Percentiles rank a stretch among this genome's conserved stretches.
Conservation (phyloP, 2,329 filamentous ascomycete species). For the Beauveria varroae region DNA sequence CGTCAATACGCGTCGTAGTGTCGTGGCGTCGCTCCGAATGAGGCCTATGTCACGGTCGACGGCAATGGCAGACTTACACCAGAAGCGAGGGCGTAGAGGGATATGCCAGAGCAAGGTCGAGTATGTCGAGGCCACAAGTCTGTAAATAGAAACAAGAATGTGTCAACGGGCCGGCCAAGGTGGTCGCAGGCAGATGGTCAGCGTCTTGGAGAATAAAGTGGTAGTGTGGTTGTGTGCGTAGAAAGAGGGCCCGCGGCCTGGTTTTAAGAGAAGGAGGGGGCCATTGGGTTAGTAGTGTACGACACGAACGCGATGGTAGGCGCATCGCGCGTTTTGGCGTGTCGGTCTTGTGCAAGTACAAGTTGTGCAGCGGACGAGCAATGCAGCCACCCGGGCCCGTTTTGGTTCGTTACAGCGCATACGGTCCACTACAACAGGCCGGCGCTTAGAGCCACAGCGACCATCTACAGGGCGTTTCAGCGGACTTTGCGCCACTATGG, state of each 20-base stretch:
- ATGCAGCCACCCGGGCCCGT: neutral
- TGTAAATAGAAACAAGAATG: constrained; percentile 9
- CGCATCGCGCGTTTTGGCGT: constrained; percentile 11
- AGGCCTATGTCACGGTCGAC: neutral
- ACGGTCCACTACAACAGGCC: neutral
- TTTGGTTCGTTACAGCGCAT: neutral
- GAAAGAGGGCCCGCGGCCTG: constrained; percentile 3
- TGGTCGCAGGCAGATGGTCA: constrained; percentile 4
- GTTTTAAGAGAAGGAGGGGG: constrained; percentile 12
- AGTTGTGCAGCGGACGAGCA: neutral
- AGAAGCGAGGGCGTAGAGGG: neutral
- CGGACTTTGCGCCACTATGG: neutral
- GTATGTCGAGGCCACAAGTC: neutral
- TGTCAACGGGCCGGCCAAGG: constrained; percentile 10
- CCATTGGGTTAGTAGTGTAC: neutral
- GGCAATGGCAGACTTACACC: constrained; percentile 6
- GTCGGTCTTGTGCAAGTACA: neutral
- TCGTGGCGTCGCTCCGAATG: neutral
- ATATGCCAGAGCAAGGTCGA: constrained; percentile 4
- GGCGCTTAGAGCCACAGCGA: neutral
- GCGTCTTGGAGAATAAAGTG: neutral
- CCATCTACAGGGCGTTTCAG: neutral
- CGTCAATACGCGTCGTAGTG: constrained; percentile 7
- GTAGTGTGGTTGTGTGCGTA: constrained; percentile 1
- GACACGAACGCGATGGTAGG: constrained; percentile 11